Conservation (phyloP, 2,329 filamentous ascomycete species). For the Arachnomyces sp. region DNA sequence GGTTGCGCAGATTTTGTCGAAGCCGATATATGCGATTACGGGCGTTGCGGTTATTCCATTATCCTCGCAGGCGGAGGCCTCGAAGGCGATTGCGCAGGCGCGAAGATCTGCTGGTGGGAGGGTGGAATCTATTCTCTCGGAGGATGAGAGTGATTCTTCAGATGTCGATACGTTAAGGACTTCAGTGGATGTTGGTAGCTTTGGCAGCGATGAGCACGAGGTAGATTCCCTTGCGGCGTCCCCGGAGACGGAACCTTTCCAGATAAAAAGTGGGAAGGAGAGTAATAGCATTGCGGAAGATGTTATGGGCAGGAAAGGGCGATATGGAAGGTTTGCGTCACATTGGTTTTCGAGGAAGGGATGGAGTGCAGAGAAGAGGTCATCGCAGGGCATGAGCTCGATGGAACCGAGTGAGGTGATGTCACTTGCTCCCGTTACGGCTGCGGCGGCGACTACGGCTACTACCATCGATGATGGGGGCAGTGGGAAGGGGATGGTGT, state of each 20-base stretch:
- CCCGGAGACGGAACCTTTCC: constrained; percentile 17
- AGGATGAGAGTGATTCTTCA: constrained; percentile 22
- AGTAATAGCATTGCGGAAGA: constrained; percentile 67
- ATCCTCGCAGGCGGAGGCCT: constrained; percentile 64
- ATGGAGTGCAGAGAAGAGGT: constrained; percentile 47
- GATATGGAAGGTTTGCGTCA: constrained; percentile 81
- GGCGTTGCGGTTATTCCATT: constrained; percentile 88
- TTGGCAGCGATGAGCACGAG: constrained; percentile 6
- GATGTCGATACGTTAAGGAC: constrained; percentile 24
- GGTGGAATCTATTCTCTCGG: constrained; percentile 23
- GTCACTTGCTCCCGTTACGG: too few relatives aligned
- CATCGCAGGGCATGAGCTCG: constrained; percentile 1
- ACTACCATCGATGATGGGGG: too few relatives aligned
- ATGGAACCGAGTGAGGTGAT: constrained; percentile 4
- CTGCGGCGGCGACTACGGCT: too few relatives aligned
- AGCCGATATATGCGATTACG: constrained; percentile 76
- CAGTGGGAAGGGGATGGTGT: too few relatives aligned
- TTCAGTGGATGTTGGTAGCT: neutral
- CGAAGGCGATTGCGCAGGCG: constrained; percentile 60
- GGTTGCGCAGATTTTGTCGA: constrained; percentile 76
- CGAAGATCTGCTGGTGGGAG: constrained; percentile 35
- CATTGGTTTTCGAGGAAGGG: constrained; percentile 84
- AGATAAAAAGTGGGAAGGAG: constrained; percentile 24
- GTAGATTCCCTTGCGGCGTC: constrained; percentile 21
- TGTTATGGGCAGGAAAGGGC: constrained; percentile 72